Conservation (phyloP, 208 protist genomes). For the Trypanosoma melophagium region DNA sequence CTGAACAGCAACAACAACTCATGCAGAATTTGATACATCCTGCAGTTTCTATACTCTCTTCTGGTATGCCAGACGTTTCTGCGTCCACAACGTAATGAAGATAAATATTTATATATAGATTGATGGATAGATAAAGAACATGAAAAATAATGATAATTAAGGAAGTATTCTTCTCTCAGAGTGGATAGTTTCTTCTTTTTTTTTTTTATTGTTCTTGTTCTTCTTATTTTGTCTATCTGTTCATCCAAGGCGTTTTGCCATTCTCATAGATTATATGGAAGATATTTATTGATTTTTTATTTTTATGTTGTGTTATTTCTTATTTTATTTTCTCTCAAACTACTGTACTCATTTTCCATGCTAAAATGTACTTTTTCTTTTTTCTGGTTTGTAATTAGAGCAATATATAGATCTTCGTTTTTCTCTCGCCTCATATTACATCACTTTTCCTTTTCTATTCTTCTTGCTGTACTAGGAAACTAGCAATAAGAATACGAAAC, state of each 20-base stretch:
- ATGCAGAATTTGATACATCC: conserved; percentile 4
- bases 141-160: neutral
- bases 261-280: no score
- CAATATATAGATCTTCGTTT: neutral
- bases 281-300: no score
- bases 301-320: no score
- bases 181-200: no score
- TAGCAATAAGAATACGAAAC: neutral
- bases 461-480: neutral
- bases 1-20: conserved; percentile 11
- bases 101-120: neutral
- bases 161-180: no score
- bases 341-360: no score
- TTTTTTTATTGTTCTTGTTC: no score
- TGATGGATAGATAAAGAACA: neutral
- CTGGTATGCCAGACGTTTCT: conserved; percentile 13
- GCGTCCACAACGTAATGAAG: conserved; percentile 2
- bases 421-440: neutral
- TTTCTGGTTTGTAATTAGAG: no score
- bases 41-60: conserved; percentile 6
- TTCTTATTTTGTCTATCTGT: no score
- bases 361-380: no score
- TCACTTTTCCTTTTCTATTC: conserved; percentile 1
- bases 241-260: no score
- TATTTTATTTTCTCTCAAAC: no score